Percentiles rank a stretch among this genome's conserved stretches.
Conservation (phyloP, 2,329 filamentous ascomycete species). For the Aspergillus sp. region DNA sequence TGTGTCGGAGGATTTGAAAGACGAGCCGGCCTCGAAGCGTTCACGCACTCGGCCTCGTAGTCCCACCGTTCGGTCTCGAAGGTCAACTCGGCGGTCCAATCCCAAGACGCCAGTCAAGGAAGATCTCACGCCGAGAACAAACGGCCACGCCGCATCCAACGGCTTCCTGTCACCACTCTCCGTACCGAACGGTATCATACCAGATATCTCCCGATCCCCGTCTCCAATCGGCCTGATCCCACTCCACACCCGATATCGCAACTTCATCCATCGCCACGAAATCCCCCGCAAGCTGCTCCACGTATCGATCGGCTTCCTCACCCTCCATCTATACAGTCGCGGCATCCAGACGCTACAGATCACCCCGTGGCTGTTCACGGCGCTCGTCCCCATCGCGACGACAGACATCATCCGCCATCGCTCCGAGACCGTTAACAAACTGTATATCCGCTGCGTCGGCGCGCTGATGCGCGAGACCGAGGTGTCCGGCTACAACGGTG, state of each 20-base stretch:
- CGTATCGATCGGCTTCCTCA: slow-evolving; percentile 94
- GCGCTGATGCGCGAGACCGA: slow-evolving; percentile 97
- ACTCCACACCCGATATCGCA: slow-evolving; percentile 87
- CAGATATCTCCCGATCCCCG: slow-evolving; percentile 84
- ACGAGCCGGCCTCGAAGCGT: slow-evolving; percentile 53
- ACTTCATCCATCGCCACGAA: slow-evolving; percentile 93
- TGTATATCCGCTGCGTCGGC: slow-evolving; percentile 82
- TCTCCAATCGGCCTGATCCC: slow-evolving; percentile 92
- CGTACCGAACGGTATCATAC: slow-evolving; percentile 67
- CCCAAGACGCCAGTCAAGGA: slow-evolving; percentile 38
- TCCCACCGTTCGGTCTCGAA: slow-evolving; percentile 46
- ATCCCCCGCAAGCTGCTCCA: slow-evolving; percentile 91
- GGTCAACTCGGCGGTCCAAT: slow-evolving; percentile 37
- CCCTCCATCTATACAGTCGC: slow-evolving; percentile 77
- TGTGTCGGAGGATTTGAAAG: slow-evolving; percentile 43
- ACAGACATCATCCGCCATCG: slow-evolving; percentile 81
- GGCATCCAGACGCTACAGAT: slow-evolving; percentile 76
- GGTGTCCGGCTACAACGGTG: slow-evolving; percentile 90
- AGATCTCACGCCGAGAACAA: slow-evolving; percentile 37
- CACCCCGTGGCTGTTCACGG: slow-evolving; percentile 76
- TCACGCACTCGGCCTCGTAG: slow-evolving; percentile 63
- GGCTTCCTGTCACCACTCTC: slow-evolving; percentile 32
- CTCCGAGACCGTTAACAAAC: slow-evolving; percentile 74
- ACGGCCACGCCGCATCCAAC: slow-evolving; percentile 37
- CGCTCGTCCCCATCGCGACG: slow-evolving; percentile 78